Evolutionary conservation across 2,329 filamentous ascomycete genomes (phyloP), one percentile per base, ranked within the genome.

Genomic region (Dothidotthia symphoricarpi): DNA sequence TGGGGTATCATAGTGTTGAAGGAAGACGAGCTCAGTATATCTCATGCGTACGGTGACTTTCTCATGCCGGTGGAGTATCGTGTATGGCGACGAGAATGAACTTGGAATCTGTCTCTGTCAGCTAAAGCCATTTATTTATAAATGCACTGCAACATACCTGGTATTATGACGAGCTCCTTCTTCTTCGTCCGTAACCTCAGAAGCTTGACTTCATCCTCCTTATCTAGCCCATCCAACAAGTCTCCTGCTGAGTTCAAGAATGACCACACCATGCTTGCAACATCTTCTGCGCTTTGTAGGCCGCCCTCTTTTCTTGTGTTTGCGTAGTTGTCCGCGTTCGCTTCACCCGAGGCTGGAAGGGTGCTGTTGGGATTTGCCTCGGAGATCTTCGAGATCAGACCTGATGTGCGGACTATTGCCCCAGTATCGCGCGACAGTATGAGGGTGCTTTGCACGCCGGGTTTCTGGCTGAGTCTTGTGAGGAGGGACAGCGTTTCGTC

Each of bases 141-240:
- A 12, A 16, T 14, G 5, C 22, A 7, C 10, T 28, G 16, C 4
- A 19, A 41, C 65, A 31, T 62, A 75, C 74, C 74, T 36, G 86
- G 86, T 14, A 91, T 84, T 57, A 93, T 87, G 42, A 93, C 84
- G 46, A 93, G 70, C 66, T 94, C 88, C 54, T 89, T 85, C 66
- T 86, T 89, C 72, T 83, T 88, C n/a, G 86, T 91, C 49, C 88
- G 78, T 49, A 94, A 63, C 47, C 86, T 76, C 34, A 93, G 67
- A 31, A 93, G 72, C 68, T 83, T 88, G 47, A 90, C 68, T 61
- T 90, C 86, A 56, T 93, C 87, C 70, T 89, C 84, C 22, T 76
- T 74, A 58, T 90, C 86, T 54, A 91, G 70, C 43, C 83, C 83
- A 46, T 82, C 75, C n/a, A 89, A 81, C 49, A 91, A 69, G 27